Percentiles rank a stretch among this genome's conserved stretches.
Evolutionary conservation across 148 eudicot species (phyloP).

Genomic region (Suaeda aralocaspica): DNA sequence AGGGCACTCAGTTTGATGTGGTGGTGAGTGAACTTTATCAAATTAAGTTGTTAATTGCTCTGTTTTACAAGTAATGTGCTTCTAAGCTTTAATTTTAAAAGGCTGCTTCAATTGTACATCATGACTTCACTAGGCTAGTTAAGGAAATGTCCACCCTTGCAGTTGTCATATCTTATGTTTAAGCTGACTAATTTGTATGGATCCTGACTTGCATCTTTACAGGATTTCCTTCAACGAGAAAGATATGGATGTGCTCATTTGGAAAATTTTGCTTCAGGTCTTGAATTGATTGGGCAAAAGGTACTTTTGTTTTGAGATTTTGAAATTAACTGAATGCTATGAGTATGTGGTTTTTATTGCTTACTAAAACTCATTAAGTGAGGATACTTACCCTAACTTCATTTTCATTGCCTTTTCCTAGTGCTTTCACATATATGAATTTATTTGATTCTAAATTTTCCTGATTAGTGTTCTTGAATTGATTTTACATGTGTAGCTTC

Average conservation of each 20-base stretch:
- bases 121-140: neutral
- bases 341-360: neutral
- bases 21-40: slow-evolving; percentile 46
- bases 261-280: slow-evolving; percentile 90
- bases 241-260: slow-evolving; percentile 91
- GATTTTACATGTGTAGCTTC: slow-evolving; percentile 50
- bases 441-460: no score
- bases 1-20: slow-evolving; percentile 97
- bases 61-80: slow-evolving; percentile 5
- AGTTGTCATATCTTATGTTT: neutral
- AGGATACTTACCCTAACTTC: no score
- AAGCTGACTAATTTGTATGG: slow-evolving; percentile 15
- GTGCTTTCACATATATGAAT: neutral
- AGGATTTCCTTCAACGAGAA: slow-evolving; percentile 96
- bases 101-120: neutral
- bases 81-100: neutral
- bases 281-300: slow-evolving; percentile 80
- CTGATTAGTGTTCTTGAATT: neutral
- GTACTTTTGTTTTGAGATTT: slow-evolving; percentile 22
- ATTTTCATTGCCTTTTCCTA: neutral
- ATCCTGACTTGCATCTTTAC: slow-evolving; percentile 19
- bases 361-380: no score
- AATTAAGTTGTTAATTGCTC: neutral
- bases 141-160: neutral
- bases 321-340: neutral